Conservation (phyloP, 176 grass and related monocot species). For the Phragmites australis region DNA sequence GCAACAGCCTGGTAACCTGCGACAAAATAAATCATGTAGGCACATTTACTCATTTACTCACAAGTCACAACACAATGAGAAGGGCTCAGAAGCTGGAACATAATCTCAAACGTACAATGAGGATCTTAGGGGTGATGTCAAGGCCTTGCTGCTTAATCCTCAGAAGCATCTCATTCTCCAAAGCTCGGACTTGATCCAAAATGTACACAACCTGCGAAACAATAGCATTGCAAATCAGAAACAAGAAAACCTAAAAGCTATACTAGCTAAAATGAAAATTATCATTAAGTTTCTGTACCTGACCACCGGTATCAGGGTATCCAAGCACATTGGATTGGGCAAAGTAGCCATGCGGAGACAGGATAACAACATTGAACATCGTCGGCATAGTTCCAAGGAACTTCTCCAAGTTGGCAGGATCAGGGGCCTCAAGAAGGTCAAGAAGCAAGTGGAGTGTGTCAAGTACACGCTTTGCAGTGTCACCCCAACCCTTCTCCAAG, state of each 20-base stretch:
- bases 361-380: conserved; percentile 98
- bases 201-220: conserved; percentile 83
- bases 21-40: conserved; percentile 18
- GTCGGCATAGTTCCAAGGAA: conserved; percentile 89
- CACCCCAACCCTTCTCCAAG: conserved; percentile 98
- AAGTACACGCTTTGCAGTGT: conserved; percentile 63
- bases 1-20: conserved; percentile 92
- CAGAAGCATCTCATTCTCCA: conserved; percentile 97
- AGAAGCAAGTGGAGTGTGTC: conserved; percentile 86
- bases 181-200: conserved; percentile 93
- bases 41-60: background rate
- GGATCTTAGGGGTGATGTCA: conserved; percentile 88
- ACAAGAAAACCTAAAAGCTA: background rate
- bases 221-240: conserved; percentile 31
- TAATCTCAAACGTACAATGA: conserved; percentile 67
- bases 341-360: conserved; percentile 95
- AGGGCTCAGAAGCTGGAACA: conserved; percentile 19
- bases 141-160: conserved; percentile 99
- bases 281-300: conserved; percentile 49
- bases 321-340: conserved; percentile 98
- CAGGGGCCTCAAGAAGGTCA: conserved; percentile 96
- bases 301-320: conserved; percentile 96
- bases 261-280: background rate
- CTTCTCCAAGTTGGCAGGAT: conserved; percentile 90
- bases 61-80: background rate